Evolutionary conservation across 495 filamentous ascomycete species (phyloP).

Genomic region (Penicillium paxilli): DNA sequence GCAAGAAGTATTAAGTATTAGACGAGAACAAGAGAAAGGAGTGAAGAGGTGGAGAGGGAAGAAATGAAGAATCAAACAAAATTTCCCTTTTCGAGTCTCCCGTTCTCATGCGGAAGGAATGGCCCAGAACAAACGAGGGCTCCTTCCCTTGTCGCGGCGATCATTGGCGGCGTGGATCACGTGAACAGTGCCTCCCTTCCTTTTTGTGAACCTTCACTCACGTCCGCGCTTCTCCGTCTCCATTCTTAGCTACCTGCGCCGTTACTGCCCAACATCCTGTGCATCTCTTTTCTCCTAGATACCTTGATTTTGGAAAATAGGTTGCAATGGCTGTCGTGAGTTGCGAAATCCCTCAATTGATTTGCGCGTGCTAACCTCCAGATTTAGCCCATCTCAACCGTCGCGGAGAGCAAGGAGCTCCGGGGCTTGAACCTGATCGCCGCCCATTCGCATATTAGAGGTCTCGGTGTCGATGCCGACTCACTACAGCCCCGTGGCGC

Average conservation of each 20-base stretch:
- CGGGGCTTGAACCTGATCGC: slow-evolving; percentile 94
- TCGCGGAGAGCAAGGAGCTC: slow-evolving; percentile 92
- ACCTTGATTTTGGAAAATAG: not conserved
- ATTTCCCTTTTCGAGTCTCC: not conserved
- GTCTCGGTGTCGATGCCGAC: slow-evolving; percentile 89
- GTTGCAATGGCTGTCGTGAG: slow-evolving; percentile 44
- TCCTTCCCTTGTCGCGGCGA: too few species aligned
- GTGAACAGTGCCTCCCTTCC: not conserved
- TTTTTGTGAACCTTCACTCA: slow-evolving; percentile 9
- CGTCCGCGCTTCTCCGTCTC: slow-evolving; percentile 11
- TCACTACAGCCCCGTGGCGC: slow-evolving; percentile 80
- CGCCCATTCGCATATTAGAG: slow-evolving; percentile 96
- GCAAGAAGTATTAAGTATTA: too few species aligned
- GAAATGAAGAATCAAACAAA: not conserved
- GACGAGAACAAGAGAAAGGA: too few species aligned
- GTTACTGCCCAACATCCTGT: not conserved
- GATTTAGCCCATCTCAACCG: slow-evolving; percentile 79
- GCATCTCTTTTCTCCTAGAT: not conserved
- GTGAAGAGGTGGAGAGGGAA: not conserved
- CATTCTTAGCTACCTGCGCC: not conserved
- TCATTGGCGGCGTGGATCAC: too few species aligned
- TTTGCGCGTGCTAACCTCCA: slow-evolving; percentile 4
- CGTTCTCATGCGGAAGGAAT: too few species aligned
- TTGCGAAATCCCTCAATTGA: not conserved
- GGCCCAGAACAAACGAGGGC: too few species aligned